These are phyloP conservation scores for Aspergillus wentii DNA, from an alignment of 495 filamentous ascomycete species.

Conservation along the genomic window DNA sequence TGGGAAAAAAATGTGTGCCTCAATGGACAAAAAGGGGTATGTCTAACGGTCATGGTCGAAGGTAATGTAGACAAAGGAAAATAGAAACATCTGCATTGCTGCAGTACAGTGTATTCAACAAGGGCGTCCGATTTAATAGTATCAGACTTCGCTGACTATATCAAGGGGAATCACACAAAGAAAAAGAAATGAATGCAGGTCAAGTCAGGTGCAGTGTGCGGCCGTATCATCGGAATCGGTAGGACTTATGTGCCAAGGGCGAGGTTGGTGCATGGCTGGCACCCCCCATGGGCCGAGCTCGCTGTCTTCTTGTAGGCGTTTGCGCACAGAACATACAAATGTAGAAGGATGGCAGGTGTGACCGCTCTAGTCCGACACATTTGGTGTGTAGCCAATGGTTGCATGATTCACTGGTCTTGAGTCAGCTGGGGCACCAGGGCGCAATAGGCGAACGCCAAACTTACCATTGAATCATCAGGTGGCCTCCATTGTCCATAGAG, in stretches of 20 bases:
- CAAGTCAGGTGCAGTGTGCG: too few relatives aligned
- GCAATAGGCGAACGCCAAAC: conserved; percentile 10
- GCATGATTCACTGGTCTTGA: conserved; percentile 68
- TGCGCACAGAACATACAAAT: conserved; percentile 77
- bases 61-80: neutral
- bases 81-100: neutral
- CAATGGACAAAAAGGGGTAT: conserved; percentile 1
- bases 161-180: neutral
- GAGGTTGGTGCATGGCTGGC: conserved; percentile 44
- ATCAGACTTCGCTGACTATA: neutral
- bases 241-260: conserved; percentile 66
- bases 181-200: neutral
- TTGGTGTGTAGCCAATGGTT: conserved; percentile 77
- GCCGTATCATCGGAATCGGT: conserved; percentile 41
- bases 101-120: neutral
- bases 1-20: neutral
- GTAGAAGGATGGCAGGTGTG: conserved; percentile 66
- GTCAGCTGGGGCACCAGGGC: conserved; percentile 10
- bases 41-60: neutral
- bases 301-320: conserved; percentile 64
- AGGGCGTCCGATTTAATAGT: neutral
- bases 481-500: conserved; percentile 57
- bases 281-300: conserved; percentile 49
- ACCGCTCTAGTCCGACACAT: conserved; percentile 66
- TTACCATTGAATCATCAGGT: conserved; percentile 82